Conservation (phyloP, 2,329 filamentous ascomycete species). For the Nemania abortiva region DNA sequence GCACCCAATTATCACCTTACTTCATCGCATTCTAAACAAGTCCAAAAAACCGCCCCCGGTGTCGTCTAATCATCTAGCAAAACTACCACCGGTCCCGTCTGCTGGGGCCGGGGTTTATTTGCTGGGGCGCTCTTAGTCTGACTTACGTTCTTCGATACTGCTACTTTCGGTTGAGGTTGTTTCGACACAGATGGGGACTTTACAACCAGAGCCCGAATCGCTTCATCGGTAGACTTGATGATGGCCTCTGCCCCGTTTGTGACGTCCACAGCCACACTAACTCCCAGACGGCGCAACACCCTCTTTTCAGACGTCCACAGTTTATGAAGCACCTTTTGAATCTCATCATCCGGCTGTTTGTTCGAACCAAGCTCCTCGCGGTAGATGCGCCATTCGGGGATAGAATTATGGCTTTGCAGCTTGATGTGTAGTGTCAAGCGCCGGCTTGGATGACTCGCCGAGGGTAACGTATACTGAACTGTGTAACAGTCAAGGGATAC, state of each 20-base stretch:
- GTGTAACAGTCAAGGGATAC: slow-evolving; percentile 69
- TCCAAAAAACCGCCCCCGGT: neutral
- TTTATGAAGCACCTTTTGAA: slow-evolving; percentile 46
- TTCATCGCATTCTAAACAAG: slow-evolving; percentile 26
- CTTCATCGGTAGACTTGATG: slow-evolving; percentile 62
- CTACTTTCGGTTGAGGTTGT: slow-evolving; percentile 42
- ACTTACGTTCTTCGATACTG: slow-evolving; percentile 38
- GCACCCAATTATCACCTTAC: slow-evolving; percentile 23
- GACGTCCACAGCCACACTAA: slow-evolving; percentile 58
- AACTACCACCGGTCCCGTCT: slow-evolving; percentile 35
- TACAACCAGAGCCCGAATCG: slow-evolving; percentile 55
- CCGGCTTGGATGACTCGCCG: slow-evolving; percentile 48
- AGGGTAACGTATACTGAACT: slow-evolving; percentile 63
- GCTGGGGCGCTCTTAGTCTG: slow-evolving; percentile 41
- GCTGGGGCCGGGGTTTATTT: slow-evolving; percentile 42
- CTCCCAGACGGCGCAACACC: slow-evolving; percentile 49
- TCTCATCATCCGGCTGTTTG: slow-evolving; percentile 48
- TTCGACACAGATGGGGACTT: slow-evolving; percentile 47
- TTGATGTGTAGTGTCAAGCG: slow-evolving; percentile 65
- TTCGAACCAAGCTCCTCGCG: slow-evolving; percentile 49
- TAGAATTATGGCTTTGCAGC: slow-evolving; percentile 61
- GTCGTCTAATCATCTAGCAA: slow-evolving; percentile 39
- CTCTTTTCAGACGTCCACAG: slow-evolving; percentile 48
- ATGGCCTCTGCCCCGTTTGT: slow-evolving; percentile 59
- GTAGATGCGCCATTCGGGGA: slow-evolving; percentile 65